Conservation (phyloP, 345 rosid species). For the Arabis hirsuta region DNA sequence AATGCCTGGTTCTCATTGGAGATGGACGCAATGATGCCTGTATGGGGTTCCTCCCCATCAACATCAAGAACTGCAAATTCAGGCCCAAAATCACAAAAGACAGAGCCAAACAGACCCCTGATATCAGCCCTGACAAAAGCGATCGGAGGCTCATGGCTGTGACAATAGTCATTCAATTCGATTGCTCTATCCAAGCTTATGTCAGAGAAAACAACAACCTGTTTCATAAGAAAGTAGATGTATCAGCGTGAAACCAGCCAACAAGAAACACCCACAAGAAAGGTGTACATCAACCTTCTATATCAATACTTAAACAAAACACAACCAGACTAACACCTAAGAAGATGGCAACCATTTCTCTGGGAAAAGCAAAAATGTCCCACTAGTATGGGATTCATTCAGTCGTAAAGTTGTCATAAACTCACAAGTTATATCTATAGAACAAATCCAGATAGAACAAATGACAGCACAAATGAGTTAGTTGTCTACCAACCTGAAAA, state of each 20-base stretch:
- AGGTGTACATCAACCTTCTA: slow-evolving; percentile 9
- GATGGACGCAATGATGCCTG: slow-evolving; percentile 94
- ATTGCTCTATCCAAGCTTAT: slow-evolving; percentile 73
- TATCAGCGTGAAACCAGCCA: slow-evolving; percentile 16
- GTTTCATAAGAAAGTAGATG: slow-evolving; percentile 42
- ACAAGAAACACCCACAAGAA: slow-evolving; percentile 15
- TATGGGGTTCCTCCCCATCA: slow-evolving; percentile 95
- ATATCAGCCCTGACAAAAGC: slow-evolving; percentile 92
- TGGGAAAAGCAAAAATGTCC: not conserved
- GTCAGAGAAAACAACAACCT: slow-evolving; percentile 95
- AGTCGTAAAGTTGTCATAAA: slow-evolving; percentile 7
- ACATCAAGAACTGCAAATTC: slow-evolving; percentile 88
- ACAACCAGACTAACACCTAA: slow-evolving; percentile 13
- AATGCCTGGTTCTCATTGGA: slow-evolving; percentile 87
- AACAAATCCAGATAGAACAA: slow-evolving; percentile 18
- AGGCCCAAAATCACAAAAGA: slow-evolving; percentile 98
- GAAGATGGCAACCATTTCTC: not conserved
- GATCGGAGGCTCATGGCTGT: slow-evolving; percentile 83
- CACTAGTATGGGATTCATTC: not conserved
- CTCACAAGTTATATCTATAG: not conserved
- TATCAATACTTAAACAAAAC: not conserved
- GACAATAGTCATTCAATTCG: slow-evolving; percentile 87
- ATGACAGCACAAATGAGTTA: slow-evolving; percentile 16
- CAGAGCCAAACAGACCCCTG: slow-evolving; percentile 94
- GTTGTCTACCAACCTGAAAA: slow-evolving; percentile 66